Percentiles rank a stretch among this genome's conserved stretches.
Conservation (phyloP, 257 asterid species). For the Forsythia viridissima region DNA sequence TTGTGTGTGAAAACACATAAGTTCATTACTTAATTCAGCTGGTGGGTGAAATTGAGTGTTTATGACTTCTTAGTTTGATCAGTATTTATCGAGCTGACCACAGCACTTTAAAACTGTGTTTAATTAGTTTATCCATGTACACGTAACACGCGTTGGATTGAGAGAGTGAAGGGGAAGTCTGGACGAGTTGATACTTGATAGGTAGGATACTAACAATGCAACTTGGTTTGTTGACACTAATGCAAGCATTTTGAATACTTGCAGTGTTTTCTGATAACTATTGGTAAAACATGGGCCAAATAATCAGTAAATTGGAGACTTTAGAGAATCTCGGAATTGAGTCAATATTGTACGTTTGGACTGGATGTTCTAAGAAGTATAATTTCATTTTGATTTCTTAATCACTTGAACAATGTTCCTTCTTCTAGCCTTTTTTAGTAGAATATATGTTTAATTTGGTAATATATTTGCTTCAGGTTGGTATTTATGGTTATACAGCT, state of each 20-base stretch:
- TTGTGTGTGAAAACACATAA: background rate
- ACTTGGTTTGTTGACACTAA: background rate
- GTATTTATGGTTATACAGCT: constrained; percentile 93
- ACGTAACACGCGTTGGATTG: background rate
- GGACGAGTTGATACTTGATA: background rate
- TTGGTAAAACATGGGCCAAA: background rate
- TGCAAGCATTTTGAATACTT: background rate
- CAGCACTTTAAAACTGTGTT: background rate
- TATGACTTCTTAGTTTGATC: background rate
- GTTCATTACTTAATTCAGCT: background rate
- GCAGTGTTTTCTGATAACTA: background rate
- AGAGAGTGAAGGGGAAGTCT: background rate
- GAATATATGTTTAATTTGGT: constrained; percentile 13
- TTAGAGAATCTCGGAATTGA: background rate
- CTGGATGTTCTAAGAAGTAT: background rate
- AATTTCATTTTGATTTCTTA: background rate
- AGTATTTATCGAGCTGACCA: background rate
- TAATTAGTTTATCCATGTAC: background rate
- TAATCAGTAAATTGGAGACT: background rate
- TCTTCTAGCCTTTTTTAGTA: background rate
- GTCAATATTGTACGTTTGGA: background rate
- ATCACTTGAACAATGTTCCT: background rate
- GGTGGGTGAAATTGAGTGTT: background rate
- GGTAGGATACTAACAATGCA: background rate
- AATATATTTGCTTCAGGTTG: constrained; percentile 57